Percentiles rank a stretch among this genome's conserved stretches.
These are phyloP conservation scores for Penicillium cinerascens DNA, from an alignment of 495 filamentous ascomycete genomes.

Conservation along the genomic window DNA sequence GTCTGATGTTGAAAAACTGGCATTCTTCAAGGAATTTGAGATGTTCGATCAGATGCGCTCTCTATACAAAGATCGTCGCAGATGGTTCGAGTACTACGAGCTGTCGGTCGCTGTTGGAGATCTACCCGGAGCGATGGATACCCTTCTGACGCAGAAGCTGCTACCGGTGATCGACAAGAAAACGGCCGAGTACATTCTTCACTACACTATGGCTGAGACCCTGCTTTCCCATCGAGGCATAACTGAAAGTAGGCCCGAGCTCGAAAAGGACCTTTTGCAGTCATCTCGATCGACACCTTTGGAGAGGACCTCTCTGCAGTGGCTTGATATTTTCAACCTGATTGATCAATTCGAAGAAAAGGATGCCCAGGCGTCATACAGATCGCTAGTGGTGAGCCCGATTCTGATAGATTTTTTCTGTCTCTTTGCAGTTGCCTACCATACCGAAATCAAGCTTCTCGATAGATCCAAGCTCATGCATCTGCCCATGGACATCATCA, in stretches of 20 bases:
- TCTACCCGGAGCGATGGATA: neutral
- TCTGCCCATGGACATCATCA: constrained; percentile 1
- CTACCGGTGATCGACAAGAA: constrained; percentile 1
- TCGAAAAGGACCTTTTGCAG: neutral
- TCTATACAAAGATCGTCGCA: constrained; percentile 3
- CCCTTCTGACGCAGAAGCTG: neutral
- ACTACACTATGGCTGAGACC: constrained; percentile 3
- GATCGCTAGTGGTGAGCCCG: neutral
- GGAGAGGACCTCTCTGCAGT: neutral
- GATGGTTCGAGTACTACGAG: constrained; percentile 16
- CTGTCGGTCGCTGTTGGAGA: constrained; percentile 7
- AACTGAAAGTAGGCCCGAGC: neutral
- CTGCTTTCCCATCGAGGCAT: neutral
- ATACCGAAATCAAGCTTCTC: neutral
- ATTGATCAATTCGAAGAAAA: neutral
- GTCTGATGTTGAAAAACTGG: constrained; percentile 17
- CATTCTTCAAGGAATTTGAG: constrained; percentile 26
- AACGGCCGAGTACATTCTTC: constrained; percentile 1
- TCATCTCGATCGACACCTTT: neutral
- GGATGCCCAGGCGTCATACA: neutral
- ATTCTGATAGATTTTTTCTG: constrained; percentile 2
- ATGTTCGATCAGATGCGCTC: constrained; percentile 24
- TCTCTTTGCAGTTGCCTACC: constrained; percentile 1
- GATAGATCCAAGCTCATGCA: neutral
- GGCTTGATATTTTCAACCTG: neutral